Base-by-base conservation (phyloP, 2,329 filamentous ascomycete genomes). In the Aspergillus alliaceus region DNA sequence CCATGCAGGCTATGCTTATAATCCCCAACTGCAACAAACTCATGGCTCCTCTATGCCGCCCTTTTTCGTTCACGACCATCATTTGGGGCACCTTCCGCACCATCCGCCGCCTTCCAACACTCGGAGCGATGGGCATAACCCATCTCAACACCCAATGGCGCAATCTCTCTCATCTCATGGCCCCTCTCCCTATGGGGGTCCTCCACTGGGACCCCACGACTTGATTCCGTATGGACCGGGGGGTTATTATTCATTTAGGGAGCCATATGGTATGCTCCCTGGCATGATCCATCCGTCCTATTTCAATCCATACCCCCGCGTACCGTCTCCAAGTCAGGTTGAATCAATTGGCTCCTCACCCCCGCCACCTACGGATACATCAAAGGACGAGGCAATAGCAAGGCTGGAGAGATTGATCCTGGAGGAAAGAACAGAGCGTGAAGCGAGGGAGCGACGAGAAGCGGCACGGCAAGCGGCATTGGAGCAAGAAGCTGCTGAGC, bases 371-470 rank as follows among this genome's bases (percentile, higher is more conserved):
- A 48, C 20, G 29, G 83, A 88, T 53, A 79, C 82, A 1, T 83
- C 73, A 6, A 79, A 80, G 58, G 77, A 79, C 46, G 80, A 82
- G 58, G 79, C 88, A 55, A 85, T 88, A 60, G 78, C 78, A n/a
- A 80, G 88, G 56, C 82, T 87, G 59, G 80, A 84, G 60, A 82
- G 88, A 64, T 72, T 90, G 57, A 79, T 82, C 44, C 54, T 78
- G 51, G 77, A 80, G 15, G 75, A 80, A 56, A 72, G 74, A 48
- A 69, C 61, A 11, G 76, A 78, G 20, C 72, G 75, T 32, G 75
- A 77, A 58, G 71, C 69, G 29, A 69, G 67, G 32, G 72, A 74
- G 50, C 68, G 67, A 6, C 65, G 73, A 44, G 76, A 77, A 61
- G 73, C 72, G 24, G 72, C 71, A 18, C 65, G 68, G 15, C 61